A percentile compares a stretch with the other conserved stretches of the same genome.
phyloP scores from a whole-genome alignment of 1,284 basidiomycete species.

The Caloboletus inedulis region DNA sequence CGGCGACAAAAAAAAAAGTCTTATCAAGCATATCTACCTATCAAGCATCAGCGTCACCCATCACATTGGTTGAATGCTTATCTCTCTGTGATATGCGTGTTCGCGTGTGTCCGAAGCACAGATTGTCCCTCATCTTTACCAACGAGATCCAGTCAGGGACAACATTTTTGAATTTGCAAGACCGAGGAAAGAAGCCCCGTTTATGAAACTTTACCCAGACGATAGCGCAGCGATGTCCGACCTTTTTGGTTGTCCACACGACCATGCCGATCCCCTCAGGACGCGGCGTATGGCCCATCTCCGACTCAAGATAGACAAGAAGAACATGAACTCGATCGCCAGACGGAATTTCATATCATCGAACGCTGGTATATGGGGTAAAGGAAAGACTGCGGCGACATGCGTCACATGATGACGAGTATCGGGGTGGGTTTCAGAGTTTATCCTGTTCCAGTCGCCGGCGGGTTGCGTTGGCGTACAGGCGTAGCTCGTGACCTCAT shows the following conservation, averaged over 20 bases:
- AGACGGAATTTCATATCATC: conserved; percentile 2
- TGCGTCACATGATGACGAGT: background rate
- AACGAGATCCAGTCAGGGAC: background rate
- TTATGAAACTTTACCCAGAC: background rate
- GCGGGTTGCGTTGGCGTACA: background rate
- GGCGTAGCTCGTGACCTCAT: background rate
- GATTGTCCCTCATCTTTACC: background rate
- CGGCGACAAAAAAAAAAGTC: conserved; percentile 21
- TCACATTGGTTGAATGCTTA: conserved; percentile 1
- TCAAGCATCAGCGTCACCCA: conserved; percentile 3
- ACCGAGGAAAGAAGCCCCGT: conserved; percentile 2
- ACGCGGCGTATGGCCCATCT: background rate
- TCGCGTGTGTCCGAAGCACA: background rate
- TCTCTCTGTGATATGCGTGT: conserved; percentile 10
- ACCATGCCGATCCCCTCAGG: background rate
- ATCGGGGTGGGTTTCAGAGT: background rate
- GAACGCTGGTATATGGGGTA: conserved; percentile 53
- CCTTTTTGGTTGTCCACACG: conserved; percentile 37
- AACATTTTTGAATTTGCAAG: conserved; percentile 12
- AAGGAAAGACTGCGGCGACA: conserved; percentile 14
- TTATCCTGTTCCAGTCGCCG: background rate
- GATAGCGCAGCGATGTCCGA: conserved; percentile 11
- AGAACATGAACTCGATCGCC: background rate
- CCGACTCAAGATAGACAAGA: background rate
- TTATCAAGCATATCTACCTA: conserved; percentile 2